Evolutionary conservation across 1,284 basidiomycete genomes (phyloP).

Genomic region (Apiotrichum laibachii): DNA sequence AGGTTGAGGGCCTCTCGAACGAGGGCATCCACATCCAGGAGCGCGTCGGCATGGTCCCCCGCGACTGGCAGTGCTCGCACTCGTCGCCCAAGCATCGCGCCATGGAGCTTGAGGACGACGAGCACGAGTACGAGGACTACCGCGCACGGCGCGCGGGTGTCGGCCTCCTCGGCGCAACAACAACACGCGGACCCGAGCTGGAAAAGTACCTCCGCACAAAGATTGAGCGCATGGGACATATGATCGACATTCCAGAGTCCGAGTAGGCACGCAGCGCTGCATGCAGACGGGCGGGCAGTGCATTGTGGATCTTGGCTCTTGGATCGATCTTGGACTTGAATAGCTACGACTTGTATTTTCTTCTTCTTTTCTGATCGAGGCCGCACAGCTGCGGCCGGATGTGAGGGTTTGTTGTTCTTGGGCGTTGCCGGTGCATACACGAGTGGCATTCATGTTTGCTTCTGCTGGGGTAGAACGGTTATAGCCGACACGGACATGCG

Average conservation of each 20-base stretch:
- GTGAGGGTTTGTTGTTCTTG: too few relatives aligned
- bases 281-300: too few relatives aligned
- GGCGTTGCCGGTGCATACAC: too few relatives aligned
- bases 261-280: too few relatives aligned
- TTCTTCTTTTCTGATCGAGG: too few relatives aligned
- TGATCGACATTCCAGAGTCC: constrained; percentile 27
- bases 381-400: too few relatives aligned
- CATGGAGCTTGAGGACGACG: constrained; percentile 37
- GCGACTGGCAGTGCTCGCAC: constrained; percentile 67
- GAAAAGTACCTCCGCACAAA: constrained; percentile 97
- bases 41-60: constrained; percentile 89
- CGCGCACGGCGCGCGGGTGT: constrained; percentile 63
- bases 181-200: constrained; percentile 78
- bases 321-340: too few relatives aligned
- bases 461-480: too few relatives aligned
- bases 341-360: too few relatives aligned
- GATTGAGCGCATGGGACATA: constrained; percentile 93
- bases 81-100: constrained; percentile 15
- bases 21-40: constrained; percentile 81
- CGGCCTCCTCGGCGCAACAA: constrained; percentile 78
- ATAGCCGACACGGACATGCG: too few relatives aligned
- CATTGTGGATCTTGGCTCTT: too few relatives aligned
- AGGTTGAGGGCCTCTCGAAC: constrained; percentile 79
- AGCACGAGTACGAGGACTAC: constrained; percentile 51
- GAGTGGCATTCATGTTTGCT: too few relatives aligned